Conservation (phyloP, 2,329 filamentous ascomycete genomes). For the Stemphylium vesicarium region DNA sequence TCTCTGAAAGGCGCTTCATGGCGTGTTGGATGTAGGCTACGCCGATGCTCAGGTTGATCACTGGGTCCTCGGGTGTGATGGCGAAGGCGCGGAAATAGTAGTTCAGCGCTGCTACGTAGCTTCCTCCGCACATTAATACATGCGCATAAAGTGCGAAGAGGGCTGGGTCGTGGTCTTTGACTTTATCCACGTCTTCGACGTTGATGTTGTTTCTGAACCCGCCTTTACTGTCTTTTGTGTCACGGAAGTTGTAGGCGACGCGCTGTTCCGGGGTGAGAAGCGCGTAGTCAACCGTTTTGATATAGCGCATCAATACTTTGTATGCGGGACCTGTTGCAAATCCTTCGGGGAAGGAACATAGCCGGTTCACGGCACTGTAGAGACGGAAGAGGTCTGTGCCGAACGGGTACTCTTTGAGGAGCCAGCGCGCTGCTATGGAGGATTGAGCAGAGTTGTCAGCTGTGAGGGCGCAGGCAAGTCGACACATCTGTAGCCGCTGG, state of each 20-base stretch:
- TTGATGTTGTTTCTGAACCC: slow-evolving; percentile 48
- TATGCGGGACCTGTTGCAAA: slow-evolving; percentile 83
- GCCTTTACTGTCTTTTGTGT: slow-evolving; percentile 45
- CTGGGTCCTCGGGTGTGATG: slow-evolving; percentile 75
- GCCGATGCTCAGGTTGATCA: slow-evolving; percentile 81
- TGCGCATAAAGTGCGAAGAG: slow-evolving; percentile 90
- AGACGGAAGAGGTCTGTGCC: slow-evolving; percentile 83
- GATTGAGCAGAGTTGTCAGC: slow-evolving; percentile 79
- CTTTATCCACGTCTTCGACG: slow-evolving; percentile 48
- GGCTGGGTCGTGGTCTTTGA: slow-evolving; percentile 67
- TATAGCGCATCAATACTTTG: slow-evolving; percentile 89
- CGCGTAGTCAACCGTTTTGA: slow-evolving; percentile 83
- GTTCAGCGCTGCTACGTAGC: slow-evolving; percentile 82
- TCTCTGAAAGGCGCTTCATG: slow-evolving; percentile 87
- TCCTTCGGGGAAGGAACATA: slow-evolving; percentile 74
- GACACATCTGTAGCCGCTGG: slow-evolving; percentile 77
- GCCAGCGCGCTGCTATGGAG: slow-evolving; percentile 76
- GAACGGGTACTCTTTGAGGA: slow-evolving; percentile 82
- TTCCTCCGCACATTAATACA: slow-evolving; percentile 82
- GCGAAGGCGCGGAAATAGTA: slow-evolving; percentile 76
- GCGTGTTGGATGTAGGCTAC: slow-evolving; percentile 81
- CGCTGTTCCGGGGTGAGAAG: slow-evolving; percentile 63
- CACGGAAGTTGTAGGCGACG: slow-evolving; percentile 49
- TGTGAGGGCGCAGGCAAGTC: slow-evolving; percentile 83
- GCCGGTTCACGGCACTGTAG: slow-evolving; percentile 76